Evolutionary conservation across 768 basidiomycete genomes (phyloP), one percentile per base, ranked within the genome.

Genomic region (Auricularia sp.): DNA sequence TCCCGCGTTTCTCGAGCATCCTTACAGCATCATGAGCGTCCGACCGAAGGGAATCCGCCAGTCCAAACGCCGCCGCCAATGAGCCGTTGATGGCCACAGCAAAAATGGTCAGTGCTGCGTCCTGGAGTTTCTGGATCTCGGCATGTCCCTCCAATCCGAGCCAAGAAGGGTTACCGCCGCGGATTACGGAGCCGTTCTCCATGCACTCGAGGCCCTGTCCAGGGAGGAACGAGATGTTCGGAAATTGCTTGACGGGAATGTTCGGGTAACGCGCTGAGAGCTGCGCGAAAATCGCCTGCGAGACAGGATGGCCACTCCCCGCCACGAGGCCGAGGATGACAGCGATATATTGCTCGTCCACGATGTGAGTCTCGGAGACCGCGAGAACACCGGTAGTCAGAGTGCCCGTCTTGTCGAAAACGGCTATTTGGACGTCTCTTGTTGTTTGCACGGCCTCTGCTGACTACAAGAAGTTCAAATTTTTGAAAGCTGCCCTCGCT

Each of bases 131-230:
- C 35, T 54, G 75, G 54, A 75, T 68, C 21, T 63, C 56, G 6
- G 75, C 71, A 62, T 76, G 70, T 4, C 65, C 61, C n/a, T 68
- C 65, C 10, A 74, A 62, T 3, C 66, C 71, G 12, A 77, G 72
- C 74, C 76, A 80, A 16, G 51, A 64, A 1, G 77, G 70, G 64
- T 67, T 77, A 11, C 79, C 79, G 36, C 78, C 79, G 29, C 18
- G 61, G 42, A 66, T 47, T 11, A 60, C 36, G 43, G 36, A 51
- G 16, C 23, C 36, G 3, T 16, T n/a, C 36, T 53, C 16, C 42
- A 34, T 54, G 23, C 64, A 64, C 21, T 64, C 43, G 60, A 66
- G 60, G 7, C 66, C 66, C 43, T 61, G 61, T 2, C 66, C 66
- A 16, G 72, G 72, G 23, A 80, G 36, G 36, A 75, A 73, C 61